These are phyloP conservation scores for Jamesozyma gamospora DNA, from an alignment of 805 yeast species.

Conservation along the genomic window DNA sequence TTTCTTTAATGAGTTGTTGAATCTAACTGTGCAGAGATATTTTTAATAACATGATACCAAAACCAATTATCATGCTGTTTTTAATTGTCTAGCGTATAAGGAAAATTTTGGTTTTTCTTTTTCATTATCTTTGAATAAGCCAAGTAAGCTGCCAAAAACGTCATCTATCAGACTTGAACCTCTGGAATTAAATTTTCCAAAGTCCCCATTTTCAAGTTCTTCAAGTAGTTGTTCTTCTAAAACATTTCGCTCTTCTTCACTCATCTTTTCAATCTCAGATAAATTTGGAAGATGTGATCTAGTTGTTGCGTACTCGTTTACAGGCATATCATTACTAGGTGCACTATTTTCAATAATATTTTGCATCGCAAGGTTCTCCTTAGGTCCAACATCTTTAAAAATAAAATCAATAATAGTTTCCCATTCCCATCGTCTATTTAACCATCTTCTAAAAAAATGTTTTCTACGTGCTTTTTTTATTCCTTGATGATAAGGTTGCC, in stretches of 20 bases:
- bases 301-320: neutral
- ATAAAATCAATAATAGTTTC: slow-evolving; percentile 4
- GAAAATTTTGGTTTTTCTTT: neutral
- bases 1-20: too few relatives aligned
- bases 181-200: neutral
- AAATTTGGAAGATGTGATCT: too few relatives aligned
- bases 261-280: too few relatives aligned
- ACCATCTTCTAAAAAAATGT: slow-evolving; percentile 6
- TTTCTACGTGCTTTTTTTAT: slow-evolving; percentile 2
- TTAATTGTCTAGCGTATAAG: neutral
- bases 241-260: neutral
- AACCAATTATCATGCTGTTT: neutral
- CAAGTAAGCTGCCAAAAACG: slow-evolving; percentile 1
- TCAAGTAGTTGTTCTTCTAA: neutral
- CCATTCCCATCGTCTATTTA: slow-evolving; percentile 7
- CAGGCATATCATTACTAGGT: neutral
- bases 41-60: too few relatives aligned
- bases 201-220: neutral
- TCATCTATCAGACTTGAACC: slow-evolving; percentile 2
- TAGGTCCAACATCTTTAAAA: slow-evolving; percentile 1
- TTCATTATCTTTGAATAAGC: neutral
- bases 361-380: neutral
- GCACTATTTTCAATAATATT: neutral
- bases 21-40: too few relatives aligned
- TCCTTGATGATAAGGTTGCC: slow-evolving; percentile 3